Base-by-base conservation (phyloP, 2,329 filamentous ascomycete species). In the Hymenoscyphus linearis region DNA sequence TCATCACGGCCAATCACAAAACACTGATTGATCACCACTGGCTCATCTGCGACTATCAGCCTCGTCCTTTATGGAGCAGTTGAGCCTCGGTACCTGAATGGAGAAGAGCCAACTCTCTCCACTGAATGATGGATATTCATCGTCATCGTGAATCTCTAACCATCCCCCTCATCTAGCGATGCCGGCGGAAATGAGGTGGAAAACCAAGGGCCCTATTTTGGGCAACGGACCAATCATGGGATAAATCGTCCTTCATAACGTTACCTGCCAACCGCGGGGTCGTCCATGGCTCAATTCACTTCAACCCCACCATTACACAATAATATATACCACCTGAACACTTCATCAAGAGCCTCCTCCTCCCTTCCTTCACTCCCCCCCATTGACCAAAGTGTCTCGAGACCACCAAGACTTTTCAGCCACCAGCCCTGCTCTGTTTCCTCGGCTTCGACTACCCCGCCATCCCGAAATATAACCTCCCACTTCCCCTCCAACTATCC, bases 381-480 rank as follows among this genome's bases (percentile, higher is more conserved):
- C 40, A 18, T 47, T 47, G 40, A 47, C 9, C 1, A 25, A 10
- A 12, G 9, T 12, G 7, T 47, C n/a, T 47, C 40, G 22, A 47
- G 40, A 47, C 18, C 18, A 47, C 40, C n/a, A 47, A 47, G 22
- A 22, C 18, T 10, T 22, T 16, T 10, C 18, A 9, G 22, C 6
- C n/a, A 47, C n/a, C 10, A 14, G n/a, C 10, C n/a, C 6, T 1
- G 27, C 16, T 26, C 25, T 35, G 25, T 16, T 25, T 4, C 13
- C 34, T 52, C 44, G 25, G n/a, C 31, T 52, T 50, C 26, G 22
- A 26, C 35, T 62, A 56, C 34, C 59, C 58, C 37, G 50, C 57
- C 52, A 60, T 58, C 53, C 27, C 60, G 65, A 61, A 64, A 64
- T n/a, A 47, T 25, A 47, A 22, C 7, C 18, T 47, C 40, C 40